phyloP scores from a whole-genome alignment of 2,329 filamentous ascomycete species.

The Ceratocystis cubensis region DNA sequence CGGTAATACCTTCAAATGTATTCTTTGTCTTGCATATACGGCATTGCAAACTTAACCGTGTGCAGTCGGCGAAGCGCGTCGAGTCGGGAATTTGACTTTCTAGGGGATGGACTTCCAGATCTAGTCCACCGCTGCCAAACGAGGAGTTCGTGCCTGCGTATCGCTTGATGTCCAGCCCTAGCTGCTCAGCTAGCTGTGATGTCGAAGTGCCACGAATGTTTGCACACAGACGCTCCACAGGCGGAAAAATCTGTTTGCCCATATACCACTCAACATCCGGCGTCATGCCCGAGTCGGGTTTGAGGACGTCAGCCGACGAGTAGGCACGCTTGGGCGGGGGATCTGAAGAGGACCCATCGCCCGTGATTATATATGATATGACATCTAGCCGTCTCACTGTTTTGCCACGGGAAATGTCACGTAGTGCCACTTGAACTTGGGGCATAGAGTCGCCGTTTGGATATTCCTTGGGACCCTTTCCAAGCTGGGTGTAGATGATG shows the following conservation, averaged over 20 bases:
- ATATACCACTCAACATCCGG: constrained; percentile 98
- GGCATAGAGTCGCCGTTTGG: constrained; percentile 93
- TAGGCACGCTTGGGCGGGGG: constrained; percentile 79
- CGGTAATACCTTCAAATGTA: constrained; percentile 62
- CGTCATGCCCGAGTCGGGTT: constrained; percentile 58
- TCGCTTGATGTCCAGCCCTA: constrained; percentile 80
- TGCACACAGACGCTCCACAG: constrained; percentile 92
- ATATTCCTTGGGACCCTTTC: constrained; percentile 85
- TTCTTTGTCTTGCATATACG: constrained; percentile 62
- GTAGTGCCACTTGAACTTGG: constrained; percentile 86
- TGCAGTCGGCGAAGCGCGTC: constrained; percentile 73
- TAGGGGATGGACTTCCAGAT: constrained; percentile 71
- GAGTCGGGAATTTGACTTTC: constrained; percentile 90
- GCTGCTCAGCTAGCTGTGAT: constrained; percentile 76
- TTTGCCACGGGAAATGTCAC: constrained; percentile 77
- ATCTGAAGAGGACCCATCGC: constrained; percentile 51
- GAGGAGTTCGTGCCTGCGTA: constrained; percentile 48
- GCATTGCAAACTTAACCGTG: constrained; percentile 66
- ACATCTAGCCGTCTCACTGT: constrained; percentile 86
- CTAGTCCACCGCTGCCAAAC: constrained; percentile 24
- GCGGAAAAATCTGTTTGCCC: constrained; percentile 95
- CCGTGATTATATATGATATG: constrained; percentile 87
- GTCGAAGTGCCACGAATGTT: constrained; percentile 91
- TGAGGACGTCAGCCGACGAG: constrained; percentile 71
- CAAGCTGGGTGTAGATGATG: constrained; percentile 94